Conservation (phyloP, 192 early-diverging fungal species). For the Chytriomyces sp. region DNA sequence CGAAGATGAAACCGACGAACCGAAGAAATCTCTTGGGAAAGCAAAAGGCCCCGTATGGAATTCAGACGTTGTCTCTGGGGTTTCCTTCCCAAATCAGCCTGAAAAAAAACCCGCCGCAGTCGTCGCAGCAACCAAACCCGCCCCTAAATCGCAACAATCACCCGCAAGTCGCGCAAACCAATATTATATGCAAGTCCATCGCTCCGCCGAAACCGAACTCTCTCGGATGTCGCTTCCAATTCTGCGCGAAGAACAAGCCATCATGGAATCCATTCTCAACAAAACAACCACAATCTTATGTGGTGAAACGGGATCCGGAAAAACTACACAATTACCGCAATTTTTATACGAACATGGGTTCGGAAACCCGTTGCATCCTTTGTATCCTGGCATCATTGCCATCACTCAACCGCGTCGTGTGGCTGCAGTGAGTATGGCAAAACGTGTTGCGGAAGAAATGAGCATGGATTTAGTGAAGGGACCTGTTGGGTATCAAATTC, state of each 20-base stretch:
- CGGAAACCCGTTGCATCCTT: conserved; percentile 73
- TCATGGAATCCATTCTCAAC: conserved; percentile 94
- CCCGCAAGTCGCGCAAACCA: conserved; percentile 4
- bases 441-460: conserved; percentile 92
- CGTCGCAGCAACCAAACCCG: neutral
- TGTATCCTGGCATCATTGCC: conserved; percentile 88
- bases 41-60: conserved; percentile 38
- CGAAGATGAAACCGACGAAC: conserved; percentile 4
- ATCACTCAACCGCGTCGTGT: conserved; percentile 98
- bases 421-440: conserved; percentile 95
- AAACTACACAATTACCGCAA: conserved; percentile 97
- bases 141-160: conserved; percentile 17
- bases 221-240: conserved; percentile 86
- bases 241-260: conserved; percentile 91
- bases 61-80: conserved; percentile 48
- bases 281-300: conserved; percentile 91
- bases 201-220: conserved; percentile 74
- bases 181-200: conserved; percentile 70
- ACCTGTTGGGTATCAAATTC: conserved; percentile 81
- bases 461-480: conserved; percentile 62
- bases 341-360: conserved; percentile 99
- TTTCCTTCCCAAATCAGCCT: conserved; percentile 33
- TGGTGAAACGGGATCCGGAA: conserved; percentile 95
- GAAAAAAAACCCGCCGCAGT: conserved; percentile 17
- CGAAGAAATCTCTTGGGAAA: conserved; percentile 10